Evolutionary conservation across 2,329 filamentous ascomycete genomes (phyloP).

Genomic region (Aurifilum marmelostoma): DNA sequence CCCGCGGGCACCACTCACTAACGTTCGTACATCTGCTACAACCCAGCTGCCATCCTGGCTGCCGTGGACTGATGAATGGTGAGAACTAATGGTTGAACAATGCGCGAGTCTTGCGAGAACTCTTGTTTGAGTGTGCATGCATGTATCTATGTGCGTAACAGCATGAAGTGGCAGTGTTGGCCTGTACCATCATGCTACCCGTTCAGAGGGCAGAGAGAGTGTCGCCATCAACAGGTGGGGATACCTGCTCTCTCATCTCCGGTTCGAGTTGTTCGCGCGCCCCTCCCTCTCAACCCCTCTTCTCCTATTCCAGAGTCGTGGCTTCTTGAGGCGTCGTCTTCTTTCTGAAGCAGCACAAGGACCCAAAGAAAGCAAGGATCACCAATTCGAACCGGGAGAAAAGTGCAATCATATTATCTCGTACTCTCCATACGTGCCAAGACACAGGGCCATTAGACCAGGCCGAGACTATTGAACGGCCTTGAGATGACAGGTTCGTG

Average conservation of each 20-base stretch:
- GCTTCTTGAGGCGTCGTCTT: not conserved
- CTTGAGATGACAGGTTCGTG: not conserved
- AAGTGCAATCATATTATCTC: not conserved
- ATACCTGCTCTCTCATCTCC: not conserved
- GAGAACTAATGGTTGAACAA: not conserved
- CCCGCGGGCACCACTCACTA: not conserved
- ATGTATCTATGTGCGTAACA: not conserved
- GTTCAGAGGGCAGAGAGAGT: not conserved
- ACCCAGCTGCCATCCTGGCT: not conserved
- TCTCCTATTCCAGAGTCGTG: not conserved
- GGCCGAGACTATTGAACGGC: not conserved
- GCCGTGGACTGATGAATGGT: not conserved
- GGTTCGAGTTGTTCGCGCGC: not conserved
- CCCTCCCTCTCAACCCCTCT: not conserved
- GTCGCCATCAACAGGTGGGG: not conserved
- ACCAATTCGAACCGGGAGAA: not conserved
- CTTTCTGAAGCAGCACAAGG: not conserved
- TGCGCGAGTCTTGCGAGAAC: not conserved
- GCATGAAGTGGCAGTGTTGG: conserved; percentile 15
- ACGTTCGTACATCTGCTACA: not conserved
- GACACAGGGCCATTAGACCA: not conserved
- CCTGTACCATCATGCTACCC: not conserved
- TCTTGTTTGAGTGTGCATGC: not conserved
- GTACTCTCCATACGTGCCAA: not conserved
- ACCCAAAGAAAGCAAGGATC: not conserved